phyloP scores from a whole-genome alignment of 2,329 filamentous ascomycete genomes.

The Elsinoe arachidis region DNA sequence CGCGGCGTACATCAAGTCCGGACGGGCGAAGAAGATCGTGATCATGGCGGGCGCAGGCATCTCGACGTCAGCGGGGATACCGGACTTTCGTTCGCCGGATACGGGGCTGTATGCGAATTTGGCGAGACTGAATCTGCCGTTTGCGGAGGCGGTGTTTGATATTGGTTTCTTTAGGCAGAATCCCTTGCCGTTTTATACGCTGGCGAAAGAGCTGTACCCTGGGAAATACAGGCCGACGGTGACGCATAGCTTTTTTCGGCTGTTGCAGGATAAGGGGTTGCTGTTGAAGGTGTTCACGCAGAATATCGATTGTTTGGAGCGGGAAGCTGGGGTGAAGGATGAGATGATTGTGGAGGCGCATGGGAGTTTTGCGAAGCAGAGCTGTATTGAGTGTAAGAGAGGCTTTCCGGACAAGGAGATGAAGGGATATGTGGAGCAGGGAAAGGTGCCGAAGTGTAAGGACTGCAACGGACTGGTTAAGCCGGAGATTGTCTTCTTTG shows the following conservation, averaged over 20 bases:
- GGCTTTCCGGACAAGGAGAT: constrained; percentile 67
- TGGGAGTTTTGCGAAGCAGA: constrained; percentile 84
- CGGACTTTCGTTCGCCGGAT: constrained; percentile 87
- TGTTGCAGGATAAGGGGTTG: constrained; percentile 70
- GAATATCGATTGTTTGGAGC: constrained; percentile 94
- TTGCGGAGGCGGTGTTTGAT: constrained; percentile 90
- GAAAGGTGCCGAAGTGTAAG: constrained; percentile 62
- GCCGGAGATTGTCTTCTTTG: constrained; percentile 92
- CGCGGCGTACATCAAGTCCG: constrained; percentile 70
- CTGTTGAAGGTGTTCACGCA: constrained; percentile 88
- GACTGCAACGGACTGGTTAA: constrained; percentile 75
- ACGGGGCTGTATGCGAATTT: constrained; percentile 94
- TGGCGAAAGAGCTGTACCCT: constrained; percentile 87
- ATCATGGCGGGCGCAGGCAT: constrained; percentile 88
- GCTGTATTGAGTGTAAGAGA: constrained; percentile 78
- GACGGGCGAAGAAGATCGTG: constrained; percentile 60
- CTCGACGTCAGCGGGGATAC: constrained; percentile 64
- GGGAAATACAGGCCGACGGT: constrained; percentile 83
- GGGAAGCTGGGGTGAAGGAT: constrained; percentile 70
- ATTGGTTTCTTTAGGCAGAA: constrained; percentile 79
- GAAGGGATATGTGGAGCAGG: constrained; percentile 56
- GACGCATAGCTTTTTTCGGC: constrained; percentile 76
- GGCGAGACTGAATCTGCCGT: constrained; percentile 71
- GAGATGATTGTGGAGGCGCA: constrained; percentile 87
- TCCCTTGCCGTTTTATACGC: constrained; percentile 81